Evolutionary conservation across 176 grass and related monocot genomes (phyloP).

Genomic region (Aegilops bicornis): DNA sequence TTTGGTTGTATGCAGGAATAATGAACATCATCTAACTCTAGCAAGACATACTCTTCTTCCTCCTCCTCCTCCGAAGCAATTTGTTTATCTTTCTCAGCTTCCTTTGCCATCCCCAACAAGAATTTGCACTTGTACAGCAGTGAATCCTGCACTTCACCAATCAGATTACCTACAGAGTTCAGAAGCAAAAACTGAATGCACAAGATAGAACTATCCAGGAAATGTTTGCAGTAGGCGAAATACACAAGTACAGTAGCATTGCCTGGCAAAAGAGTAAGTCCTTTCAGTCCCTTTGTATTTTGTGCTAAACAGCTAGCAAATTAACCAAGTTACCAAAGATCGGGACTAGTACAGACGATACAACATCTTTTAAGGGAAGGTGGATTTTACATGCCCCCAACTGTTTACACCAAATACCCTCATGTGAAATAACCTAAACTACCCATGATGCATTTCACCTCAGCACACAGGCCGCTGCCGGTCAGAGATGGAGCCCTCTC

Average conservation of each 20-base stretch:
- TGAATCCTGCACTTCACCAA: neutral
- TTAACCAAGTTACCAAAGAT: neutral
- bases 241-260: neutral
- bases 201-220: neutral
- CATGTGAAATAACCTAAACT: no score
- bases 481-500: no score
- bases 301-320: neutral
- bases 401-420: no score
- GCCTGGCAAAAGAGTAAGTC: neutral
- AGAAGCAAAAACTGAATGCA: neutral
- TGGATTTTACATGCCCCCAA: no score
- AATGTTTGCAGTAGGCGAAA: neutral
- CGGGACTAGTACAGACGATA: neutral
- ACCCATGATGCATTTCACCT: no score
- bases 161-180: neutral
- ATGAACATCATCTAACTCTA: slow-evolving; percentile 73
- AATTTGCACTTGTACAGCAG: neutral
- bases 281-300: neutral
- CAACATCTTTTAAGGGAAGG: no score
- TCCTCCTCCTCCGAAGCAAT: slow-evolving; percentile 31
- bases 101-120: slow-evolving; percentile 40
- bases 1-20: slow-evolving; percentile 64
- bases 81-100: slow-evolving; percentile 30
- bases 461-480: no score
- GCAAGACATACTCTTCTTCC: slow-evolving; percentile 60